phyloP scores from a whole-genome alignment of 2,329 filamentous ascomycete genomes.

The Apiospora phragmitis region DNA sequence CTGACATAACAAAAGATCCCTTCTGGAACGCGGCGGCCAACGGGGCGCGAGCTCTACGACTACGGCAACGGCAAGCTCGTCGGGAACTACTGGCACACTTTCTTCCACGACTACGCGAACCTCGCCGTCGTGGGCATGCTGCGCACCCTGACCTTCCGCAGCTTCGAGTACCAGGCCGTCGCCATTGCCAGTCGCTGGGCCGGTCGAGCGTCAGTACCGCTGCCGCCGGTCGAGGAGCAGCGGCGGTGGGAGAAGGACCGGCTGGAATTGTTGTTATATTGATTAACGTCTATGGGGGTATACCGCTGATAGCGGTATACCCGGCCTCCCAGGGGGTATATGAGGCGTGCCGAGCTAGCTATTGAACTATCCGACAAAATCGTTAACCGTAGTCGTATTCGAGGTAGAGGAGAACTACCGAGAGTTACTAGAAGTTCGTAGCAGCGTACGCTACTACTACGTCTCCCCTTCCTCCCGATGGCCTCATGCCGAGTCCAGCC shows the following conservation, averaged over 20 bases:
- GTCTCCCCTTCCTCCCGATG: too few species aligned
- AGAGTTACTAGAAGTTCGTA: too few species aligned
- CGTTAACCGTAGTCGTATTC: too few species aligned
- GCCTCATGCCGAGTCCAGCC: too few species aligned
- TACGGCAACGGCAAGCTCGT: conserved; percentile 45
- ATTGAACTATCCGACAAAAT: too few species aligned
- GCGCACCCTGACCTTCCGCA: conserved; percentile 51
- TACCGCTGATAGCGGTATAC: too few species aligned
- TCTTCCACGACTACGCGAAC: conserved; percentile 47
- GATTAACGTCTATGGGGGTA: too few species aligned
- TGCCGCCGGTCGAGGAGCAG: conserved; percentile 43
- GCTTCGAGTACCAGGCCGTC: conserved; percentile 58
- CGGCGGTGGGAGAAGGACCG: conserved; percentile 47
- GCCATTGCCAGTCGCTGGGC: conserved; percentile 51
- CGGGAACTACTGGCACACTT: conserved; percentile 53
- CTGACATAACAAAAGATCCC: conserved; percentile 36
- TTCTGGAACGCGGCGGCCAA: conserved; percentile 50
- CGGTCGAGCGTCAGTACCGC: conserved; percentile 35
- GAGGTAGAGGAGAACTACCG: too few species aligned
- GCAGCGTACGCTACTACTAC: too few species aligned
- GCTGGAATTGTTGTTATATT: too few species aligned
- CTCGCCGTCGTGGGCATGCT: conserved; percentile 54
- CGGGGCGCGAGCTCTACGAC: conserved; percentile 50
- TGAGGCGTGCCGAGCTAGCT: too few species aligned
- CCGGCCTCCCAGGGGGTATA: too few species aligned